phyloP scores from a whole-genome alignment of 768 basidiomycete genomes.

The Clavaria fumosa region DNA sequence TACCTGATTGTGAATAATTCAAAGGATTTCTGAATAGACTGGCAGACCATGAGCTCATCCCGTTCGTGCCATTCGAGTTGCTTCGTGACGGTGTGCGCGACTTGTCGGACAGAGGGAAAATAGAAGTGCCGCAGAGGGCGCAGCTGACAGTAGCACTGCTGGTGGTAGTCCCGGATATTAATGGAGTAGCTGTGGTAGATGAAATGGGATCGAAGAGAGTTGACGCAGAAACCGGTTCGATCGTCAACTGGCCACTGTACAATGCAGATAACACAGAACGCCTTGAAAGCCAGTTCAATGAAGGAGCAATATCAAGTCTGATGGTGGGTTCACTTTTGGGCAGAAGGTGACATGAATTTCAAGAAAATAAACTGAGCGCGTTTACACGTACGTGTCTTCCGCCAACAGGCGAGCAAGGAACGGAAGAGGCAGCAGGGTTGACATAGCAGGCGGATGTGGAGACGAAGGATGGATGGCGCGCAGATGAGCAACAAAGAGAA shows the following conservation, averaged over 20 bases:
- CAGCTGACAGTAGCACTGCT: conserved; percentile 45
- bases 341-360: conserved; percentile 2
- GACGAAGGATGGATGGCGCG: conserved; percentile 52
- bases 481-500: conserved; percentile 62
- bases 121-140: conserved; percentile 58
- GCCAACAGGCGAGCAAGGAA: conserved; percentile 59
- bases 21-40: conserved; percentile 44
- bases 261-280: conserved; percentile 75
- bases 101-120: conserved; percentile 29
- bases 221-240: conserved; percentile 67
- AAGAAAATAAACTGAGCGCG: conserved; percentile 8
- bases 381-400: conserved; percentile 72
- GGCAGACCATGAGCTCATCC: conserved; percentile 33
- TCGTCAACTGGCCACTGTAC: conserved; percentile 69
- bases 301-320: conserved; percentile 85
- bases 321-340: conserved; percentile 70
- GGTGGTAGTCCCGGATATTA: conserved; percentile 29
- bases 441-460: conserved; percentile 46
- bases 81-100: conserved; percentile 20
- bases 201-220: conserved; percentile 42
- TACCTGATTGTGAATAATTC: conserved; percentile 18
- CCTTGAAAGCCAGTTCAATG: conserved; percentile 86
- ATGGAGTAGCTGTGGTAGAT: conserved; percentile 23
- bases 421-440: conserved; percentile 60
- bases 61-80: conserved; percentile 10